Conservation (phyloP, 208 protist species). For the Trypanosoma lewisi region DNA sequence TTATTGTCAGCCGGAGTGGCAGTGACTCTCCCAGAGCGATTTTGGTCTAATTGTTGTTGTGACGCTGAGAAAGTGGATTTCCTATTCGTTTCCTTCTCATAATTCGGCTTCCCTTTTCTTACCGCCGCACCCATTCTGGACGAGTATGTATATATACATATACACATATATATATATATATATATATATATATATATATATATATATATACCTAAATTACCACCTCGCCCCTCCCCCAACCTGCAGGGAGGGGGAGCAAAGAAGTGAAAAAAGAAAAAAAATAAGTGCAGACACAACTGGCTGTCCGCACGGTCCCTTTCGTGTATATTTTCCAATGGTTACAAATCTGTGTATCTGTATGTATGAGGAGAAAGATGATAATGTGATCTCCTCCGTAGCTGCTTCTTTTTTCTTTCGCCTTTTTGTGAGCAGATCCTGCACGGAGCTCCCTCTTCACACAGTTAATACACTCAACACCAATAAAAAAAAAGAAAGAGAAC, state of each 20-base stretch:
- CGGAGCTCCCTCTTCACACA: background rate
- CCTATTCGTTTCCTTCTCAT: background rate
- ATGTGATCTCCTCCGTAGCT: too few relatives aligned
- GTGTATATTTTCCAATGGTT: too few relatives aligned
- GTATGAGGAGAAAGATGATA: too few relatives aligned
- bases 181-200: slow-evolving; percentile 17
- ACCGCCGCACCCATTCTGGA: background rate
- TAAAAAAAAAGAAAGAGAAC: slow-evolving; percentile 4
- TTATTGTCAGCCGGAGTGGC: too few relatives aligned
- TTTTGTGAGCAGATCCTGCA: too few relatives aligned
- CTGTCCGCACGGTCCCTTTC: background rate
- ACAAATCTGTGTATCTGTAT: too few relatives aligned
- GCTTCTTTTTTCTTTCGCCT: too few relatives aligned
- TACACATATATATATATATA: slow-evolving; percentile 15
- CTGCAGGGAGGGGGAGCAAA: background rate
- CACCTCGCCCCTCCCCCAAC: background rate
- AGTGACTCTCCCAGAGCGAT: too few relatives aligned
- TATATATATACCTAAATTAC: background rate
- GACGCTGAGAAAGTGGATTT: background rate
- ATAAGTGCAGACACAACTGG: background rate
- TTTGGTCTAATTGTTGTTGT: background rate
- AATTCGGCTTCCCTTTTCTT: background rate
- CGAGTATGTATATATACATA: background rate
- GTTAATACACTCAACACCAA: background rate
- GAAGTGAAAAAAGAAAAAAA: background rate